Base-by-base conservation (phyloP, 352 stramenopile genomes). In the Pythium pyrilobum region DNA sequence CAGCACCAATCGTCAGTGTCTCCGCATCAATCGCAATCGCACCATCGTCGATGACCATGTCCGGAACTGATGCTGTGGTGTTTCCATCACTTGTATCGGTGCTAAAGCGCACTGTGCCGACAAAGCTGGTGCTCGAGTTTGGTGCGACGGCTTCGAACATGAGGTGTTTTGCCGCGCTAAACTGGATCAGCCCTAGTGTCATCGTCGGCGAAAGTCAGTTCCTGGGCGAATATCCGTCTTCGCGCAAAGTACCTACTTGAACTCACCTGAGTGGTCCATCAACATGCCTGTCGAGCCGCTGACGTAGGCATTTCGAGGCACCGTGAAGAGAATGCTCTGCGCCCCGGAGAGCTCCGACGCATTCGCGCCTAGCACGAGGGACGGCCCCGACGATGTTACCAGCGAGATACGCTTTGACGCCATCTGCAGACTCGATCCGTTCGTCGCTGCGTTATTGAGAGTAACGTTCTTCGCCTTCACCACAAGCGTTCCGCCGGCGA, bases 371-470 rank as follows among this genome's bases (percentile, higher is more conserved):
- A 62, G 42, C n/a, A 21, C 33, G 18, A 62, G 23, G 21, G 45
- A 38, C 4, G 45, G 27, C 5, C n/a, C n/a, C 20, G 31, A 33
- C 28, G 49, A 38, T 12, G 31, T 23, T 27, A 20, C 23, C n/a
- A 64, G 25, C 28, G 24, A 40, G 15, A 88, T 40, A 31, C 62
- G 53, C 6, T 72, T 72, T 4, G 77, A 86, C 25, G 81, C 66
- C 23, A 86, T 16, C 2, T 42, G 48, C 5, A 86, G 46, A 15
- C 60, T 59, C 9, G 78, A 85, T 11, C 44, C 60, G 7, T 60
- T 74, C 5, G 33, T 51, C 5, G 56, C 74, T 16, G 54, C 44
- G 24, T 87, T 89, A 59, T 69, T 63, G 29, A 89, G 66, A 15
- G 62, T 69, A 18, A 87, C 64, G 25, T 60, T 63, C 39, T 81